A percentile compares a stretch with the other conserved stretches of the same genome.
phyloP scores from a whole-genome alignment of 495 filamentous ascomycete genomes.

The Penicillium crystallinum region DNA sequence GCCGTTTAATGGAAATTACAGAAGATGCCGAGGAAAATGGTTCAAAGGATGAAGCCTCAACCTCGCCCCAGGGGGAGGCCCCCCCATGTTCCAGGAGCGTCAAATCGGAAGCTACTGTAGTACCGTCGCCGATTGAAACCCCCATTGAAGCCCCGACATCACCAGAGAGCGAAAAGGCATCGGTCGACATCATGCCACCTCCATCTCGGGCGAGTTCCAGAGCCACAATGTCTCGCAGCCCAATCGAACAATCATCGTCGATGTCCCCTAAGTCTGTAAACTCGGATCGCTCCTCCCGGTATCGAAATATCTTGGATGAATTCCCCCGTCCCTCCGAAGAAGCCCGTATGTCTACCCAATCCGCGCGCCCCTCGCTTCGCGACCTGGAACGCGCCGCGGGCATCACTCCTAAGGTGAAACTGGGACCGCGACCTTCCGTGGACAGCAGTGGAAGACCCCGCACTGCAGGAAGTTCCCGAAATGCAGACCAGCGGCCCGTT shows the following conservation, averaged over 20 bases:
- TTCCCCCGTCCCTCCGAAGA: slow-evolving; percentile 37
- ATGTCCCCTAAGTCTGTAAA: slow-evolving; percentile 19
- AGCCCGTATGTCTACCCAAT: slow-evolving; percentile 55
- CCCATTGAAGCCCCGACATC: slow-evolving; percentile 13
- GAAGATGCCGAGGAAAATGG: slow-evolving; percentile 69
- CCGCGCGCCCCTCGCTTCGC: slow-evolving; percentile 52
- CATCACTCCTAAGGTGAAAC: slow-evolving; percentile 69
- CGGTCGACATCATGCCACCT: slow-evolving; percentile 14
- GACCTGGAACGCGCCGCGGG: slow-evolving; percentile 57
- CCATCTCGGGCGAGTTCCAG: slow-evolving; percentile 18
- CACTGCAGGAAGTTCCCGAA: slow-evolving; percentile 47
- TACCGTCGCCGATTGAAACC: slow-evolving; percentile 21
- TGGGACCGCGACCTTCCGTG: slow-evolving; percentile 74
- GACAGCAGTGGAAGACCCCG: slow-evolving; percentile 62
- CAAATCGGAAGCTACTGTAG: slow-evolving; percentile 37
- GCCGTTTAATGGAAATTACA: slow-evolving; percentile 80
- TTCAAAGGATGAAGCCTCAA: slow-evolving; percentile 47
- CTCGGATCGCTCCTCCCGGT: slow-evolving; percentile 14
- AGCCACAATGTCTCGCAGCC: slow-evolving; percentile 19
- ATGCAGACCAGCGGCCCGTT: slow-evolving; percentile 59
- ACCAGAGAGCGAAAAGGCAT: slow-evolving; percentile 14
- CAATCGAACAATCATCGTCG: slow-evolving; percentile 13
- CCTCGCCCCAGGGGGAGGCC: slow-evolving; percentile 12
- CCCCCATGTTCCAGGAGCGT: slow-evolving; percentile 34
- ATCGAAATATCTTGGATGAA: slow-evolving; percentile 35